Evolutionary conservation across 2,329 filamentous ascomycete genomes (phyloP).

Genomic region (Neonectria punicea): DNA sequence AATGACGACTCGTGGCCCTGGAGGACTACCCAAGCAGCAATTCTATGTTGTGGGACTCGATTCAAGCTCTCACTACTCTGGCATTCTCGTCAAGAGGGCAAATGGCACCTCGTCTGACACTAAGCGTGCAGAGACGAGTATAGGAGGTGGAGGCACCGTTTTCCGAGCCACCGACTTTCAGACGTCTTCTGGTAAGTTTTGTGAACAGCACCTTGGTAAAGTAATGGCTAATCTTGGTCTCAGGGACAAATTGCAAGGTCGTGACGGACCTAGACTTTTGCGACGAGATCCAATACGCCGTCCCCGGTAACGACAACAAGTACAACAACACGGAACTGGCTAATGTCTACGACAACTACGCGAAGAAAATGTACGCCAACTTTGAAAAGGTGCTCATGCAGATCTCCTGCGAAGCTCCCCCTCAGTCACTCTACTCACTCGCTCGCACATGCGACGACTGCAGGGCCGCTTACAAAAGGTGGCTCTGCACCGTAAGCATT

Average conservation of each 20-base stretch:
- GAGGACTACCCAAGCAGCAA: constrained; percentile 81
- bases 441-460: constrained; percentile 82
- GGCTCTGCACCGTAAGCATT: constrained; percentile 94
- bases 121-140: constrained; percentile 51
- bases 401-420: constrained; percentile 82
- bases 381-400: constrained; percentile 87
- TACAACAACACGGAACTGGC: constrained; percentile 72
- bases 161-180: constrained; percentile 78
- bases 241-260: constrained; percentile 86
- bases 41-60: constrained; percentile 86
- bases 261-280: constrained; percentile 92
- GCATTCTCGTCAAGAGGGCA: constrained; percentile 73
- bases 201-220: neutral
- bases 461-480: constrained; percentile 83
- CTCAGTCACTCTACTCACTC: constrained; percentile 83
- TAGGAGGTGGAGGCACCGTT: constrained; percentile 80
- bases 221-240: constrained; percentile 17
- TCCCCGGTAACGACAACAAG: constrained; percentile 78
- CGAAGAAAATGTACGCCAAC: constrained; percentile 74
- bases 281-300: constrained; percentile 87
- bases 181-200: constrained; percentile 76
- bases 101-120: constrained; percentile 58
- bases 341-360: constrained; percentile 81
- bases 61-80: constrained; percentile 75
- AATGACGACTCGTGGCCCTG: constrained; percentile 75